A percentile compares a stretch with the other conserved stretches of the same genome.
Evolutionary conservation across 306 rosid species (phyloP).

Genomic region (Hylodesmum podocarpum): DNA sequence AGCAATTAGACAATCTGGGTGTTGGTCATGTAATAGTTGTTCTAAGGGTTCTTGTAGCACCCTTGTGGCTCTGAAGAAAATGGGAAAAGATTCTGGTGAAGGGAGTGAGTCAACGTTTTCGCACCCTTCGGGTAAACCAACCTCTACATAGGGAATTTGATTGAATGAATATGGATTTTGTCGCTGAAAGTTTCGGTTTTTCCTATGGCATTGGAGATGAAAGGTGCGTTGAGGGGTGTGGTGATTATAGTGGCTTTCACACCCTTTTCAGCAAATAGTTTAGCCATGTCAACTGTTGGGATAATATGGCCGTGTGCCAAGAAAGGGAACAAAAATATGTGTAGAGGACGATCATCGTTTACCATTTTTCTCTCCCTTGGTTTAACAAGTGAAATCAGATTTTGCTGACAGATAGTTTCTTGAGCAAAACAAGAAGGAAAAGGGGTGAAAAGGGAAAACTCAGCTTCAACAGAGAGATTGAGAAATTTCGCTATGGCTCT

Average conservation of each 20-base stretch:
- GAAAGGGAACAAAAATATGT: slow-evolving; percentile 50
- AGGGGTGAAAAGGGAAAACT: too few relatives aligned
- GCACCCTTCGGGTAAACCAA: slow-evolving; percentile 36
- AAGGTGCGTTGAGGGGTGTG: slow-evolving; percentile 38
- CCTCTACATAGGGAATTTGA: slow-evolving; percentile 10
- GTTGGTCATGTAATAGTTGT: neutral
- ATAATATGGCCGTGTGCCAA: slow-evolving; percentile 38
- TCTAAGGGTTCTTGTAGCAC: slow-evolving; percentile 33
- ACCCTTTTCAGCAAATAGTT: slow-evolving; percentile 32
- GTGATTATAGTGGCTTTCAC: slow-evolving; percentile 46
- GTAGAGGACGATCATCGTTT: neutral
- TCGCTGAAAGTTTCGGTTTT: neutral
- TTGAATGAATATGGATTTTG: slow-evolving; percentile 4
- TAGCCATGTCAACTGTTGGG: slow-evolving; percentile 30
- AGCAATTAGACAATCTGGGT: slow-evolving; percentile 24
- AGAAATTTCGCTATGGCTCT: too few relatives aligned
- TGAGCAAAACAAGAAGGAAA: too few relatives aligned
- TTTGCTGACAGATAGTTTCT: neutral
- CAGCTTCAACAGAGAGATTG: too few relatives aligned
- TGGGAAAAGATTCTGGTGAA: neutral
- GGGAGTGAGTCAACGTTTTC: slow-evolving; percentile 22
- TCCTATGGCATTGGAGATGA: slow-evolving; percentile 21
- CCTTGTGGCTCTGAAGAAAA: too few relatives aligned
- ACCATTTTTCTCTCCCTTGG: slow-evolving; percentile 8
- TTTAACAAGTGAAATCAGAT: neutral